phyloP scores from a whole-genome alignment of 768 basidiomycete species.

The Hydnum rufescens region DNA sequence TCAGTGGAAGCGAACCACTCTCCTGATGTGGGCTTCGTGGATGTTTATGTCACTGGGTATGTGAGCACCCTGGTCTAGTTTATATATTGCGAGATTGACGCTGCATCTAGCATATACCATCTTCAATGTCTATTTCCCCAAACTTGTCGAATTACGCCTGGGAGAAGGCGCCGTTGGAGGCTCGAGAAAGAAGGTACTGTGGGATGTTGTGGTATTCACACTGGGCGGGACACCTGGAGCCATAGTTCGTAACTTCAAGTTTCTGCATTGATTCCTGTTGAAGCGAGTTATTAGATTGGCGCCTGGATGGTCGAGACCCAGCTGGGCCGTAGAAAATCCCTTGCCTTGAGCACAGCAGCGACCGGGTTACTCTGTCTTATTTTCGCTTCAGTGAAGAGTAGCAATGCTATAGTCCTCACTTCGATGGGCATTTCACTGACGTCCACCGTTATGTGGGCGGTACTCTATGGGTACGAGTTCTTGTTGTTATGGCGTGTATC shows the following conservation, averaged over 20 bases:
- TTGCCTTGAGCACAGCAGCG: conserved; percentile 53
- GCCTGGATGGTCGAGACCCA: conserved; percentile 56
- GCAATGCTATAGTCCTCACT: conserved; percentile 40
- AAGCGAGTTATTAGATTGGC: conserved; percentile 35
- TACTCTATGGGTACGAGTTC: conserved; percentile 44
- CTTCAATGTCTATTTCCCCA: conserved; percentile 86
- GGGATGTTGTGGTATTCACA: conserved; percentile 78
- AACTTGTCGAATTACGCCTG: conserved; percentile 47
- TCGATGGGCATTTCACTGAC: conserved; percentile 62
- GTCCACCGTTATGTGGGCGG: conserved; percentile 71
- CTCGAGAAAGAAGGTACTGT: conserved; percentile 39
- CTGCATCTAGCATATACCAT: conserved; percentile 52
- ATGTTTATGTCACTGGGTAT: conserved; percentile 53
- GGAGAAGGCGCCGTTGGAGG: conserved; percentile 13
- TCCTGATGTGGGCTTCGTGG: conserved; percentile 69
- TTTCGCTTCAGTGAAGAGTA: conserved; percentile 40
- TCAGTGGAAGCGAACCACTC: conserved; percentile 56
- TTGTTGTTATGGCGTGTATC: too few relatives aligned
- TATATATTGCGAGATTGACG: neutral
- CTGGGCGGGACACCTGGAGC: conserved; percentile 72
- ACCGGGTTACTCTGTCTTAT: conserved; percentile 56
- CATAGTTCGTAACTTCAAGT: conserved; percentile 31
- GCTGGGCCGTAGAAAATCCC: conserved; percentile 48
- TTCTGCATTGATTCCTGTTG: conserved; percentile 1
- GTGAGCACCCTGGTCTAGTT: conserved; percentile 12